These are phyloP conservation scores for Helianthus annuus DNA, from an alignment of 129 eudicot species.

Conservation along the genomic window DNA sequence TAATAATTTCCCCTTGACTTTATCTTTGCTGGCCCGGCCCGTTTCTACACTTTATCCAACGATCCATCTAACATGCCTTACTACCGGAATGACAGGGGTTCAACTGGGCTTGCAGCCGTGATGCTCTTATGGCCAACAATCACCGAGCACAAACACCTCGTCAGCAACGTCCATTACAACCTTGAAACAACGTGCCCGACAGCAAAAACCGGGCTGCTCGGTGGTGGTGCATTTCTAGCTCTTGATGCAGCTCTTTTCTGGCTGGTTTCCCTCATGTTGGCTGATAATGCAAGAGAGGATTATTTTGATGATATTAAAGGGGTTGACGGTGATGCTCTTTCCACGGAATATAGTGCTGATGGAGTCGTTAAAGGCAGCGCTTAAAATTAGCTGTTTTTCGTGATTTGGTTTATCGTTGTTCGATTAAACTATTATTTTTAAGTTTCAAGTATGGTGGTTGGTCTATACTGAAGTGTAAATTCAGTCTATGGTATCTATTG, in stretches of 20 bases:
- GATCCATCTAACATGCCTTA: background rate
- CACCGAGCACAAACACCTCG: slow-evolving; percentile 65
- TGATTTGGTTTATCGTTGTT: slow-evolving; percentile 9
- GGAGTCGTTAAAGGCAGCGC: slow-evolving; percentile 46
- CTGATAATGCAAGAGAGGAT: slow-evolving; percentile 80
- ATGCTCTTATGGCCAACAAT: slow-evolving; percentile 89
- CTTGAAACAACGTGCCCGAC: slow-evolving; percentile 74
- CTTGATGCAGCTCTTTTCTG: slow-evolving; percentile 91
- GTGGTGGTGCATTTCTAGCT: slow-evolving; percentile 95
- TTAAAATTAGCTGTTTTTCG: slow-evolving; percentile 13
- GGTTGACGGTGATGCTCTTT: slow-evolving; percentile 22
- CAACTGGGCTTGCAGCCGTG: slow-evolving; percentile 73
- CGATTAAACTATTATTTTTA: slow-evolving; percentile 8
- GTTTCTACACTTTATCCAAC: background rate
- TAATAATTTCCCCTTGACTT: background rate
- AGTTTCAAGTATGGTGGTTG: slow-evolving; percentile 23
- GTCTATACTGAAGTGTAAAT: slow-evolving; percentile 22
- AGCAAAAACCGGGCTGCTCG: slow-evolving; percentile 93
- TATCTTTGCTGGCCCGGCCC: background rate
- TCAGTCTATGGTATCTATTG: slow-evolving; percentile 20
- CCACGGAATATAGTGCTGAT: slow-evolving; percentile 38
- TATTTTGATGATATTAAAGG: slow-evolving; percentile 65
- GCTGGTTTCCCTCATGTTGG: slow-evolving; percentile 88
- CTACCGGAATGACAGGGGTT: slow-evolving; percentile 44
- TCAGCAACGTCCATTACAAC: slow-evolving; percentile 60